Conservation (phyloP, 495 filamentous ascomycete genomes). For the Haplographium delicatum region DNA sequence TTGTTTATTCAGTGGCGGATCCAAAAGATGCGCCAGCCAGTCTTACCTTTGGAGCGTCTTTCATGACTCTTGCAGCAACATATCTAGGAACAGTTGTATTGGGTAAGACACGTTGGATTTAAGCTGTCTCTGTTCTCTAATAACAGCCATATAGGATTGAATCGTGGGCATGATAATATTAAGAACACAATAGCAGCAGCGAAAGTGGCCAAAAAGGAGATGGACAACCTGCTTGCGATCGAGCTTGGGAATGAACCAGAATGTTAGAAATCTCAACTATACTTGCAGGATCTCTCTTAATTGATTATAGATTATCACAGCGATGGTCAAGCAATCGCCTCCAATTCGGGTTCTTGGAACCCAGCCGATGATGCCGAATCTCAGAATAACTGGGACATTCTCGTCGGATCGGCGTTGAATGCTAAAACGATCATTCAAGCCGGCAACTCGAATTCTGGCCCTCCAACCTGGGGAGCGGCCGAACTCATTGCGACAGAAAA, state of each 20-base stretch:
- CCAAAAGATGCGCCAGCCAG: conserved; percentile 46
- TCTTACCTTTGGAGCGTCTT: conserved; percentile 52
- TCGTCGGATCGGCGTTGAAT: conserved; percentile 43
- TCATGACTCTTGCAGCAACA: conserved; percentile 45
- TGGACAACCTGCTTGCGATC: conserved; percentile 49
- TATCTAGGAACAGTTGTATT: conserved; percentile 51
- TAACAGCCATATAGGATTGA: conserved; percentile 39
- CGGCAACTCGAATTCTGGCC: conserved; percentile 51
- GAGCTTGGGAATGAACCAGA: conserved; percentile 60
- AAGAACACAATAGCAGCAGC: conserved; percentile 53
- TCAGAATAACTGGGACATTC: conserved; percentile 49
- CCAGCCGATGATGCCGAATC: conserved; percentile 47
- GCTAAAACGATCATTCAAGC: conserved; percentile 46
- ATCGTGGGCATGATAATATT: conserved; percentile 50
- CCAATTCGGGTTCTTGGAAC: conserved; percentile 42
- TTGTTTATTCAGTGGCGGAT: conserved; percentile 50
- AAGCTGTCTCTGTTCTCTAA: background rate
- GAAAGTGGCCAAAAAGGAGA: conserved; percentile 36
- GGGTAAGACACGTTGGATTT: background rate
- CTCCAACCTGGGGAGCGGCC: conserved; percentile 45
- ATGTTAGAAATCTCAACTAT: conserved; percentile 36
- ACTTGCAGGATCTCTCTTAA: conserved; percentile 9
- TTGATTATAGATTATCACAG: conserved; percentile 32
- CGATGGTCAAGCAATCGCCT: conserved; percentile 46
- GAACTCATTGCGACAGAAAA: conserved; percentile 45